Evolutionary conservation across 163 green algal species (phyloP), one percentile per base, ranked within the genome.

Genomic region (Chlorella variabilis): DNA sequence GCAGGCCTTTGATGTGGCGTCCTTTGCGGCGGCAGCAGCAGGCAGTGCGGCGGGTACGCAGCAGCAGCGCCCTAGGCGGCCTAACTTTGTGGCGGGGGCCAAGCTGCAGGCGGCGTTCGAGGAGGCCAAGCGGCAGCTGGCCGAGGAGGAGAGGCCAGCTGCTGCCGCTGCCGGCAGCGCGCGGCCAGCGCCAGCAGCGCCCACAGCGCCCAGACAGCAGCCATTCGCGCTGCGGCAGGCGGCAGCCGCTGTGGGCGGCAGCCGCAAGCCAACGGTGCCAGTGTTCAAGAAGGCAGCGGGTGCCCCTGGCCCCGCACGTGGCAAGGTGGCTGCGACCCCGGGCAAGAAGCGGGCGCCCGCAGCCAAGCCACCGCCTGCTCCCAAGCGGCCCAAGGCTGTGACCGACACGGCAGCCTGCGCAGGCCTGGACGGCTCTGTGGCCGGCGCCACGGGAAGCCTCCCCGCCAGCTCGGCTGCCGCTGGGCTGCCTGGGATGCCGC

Each of bases 371-470:
- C 33, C 56, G 27, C 36, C 66, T 1, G 79, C 69, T 8, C 34
- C 29, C 39, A 78, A 84, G 73, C 36, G 67, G 38, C 51, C 80
- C 21, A 77, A 75, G 62, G 65, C 75, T 61, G 41, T 54, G 41
- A 38, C 71, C 13, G 42, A 41, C 56, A n/a, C 75, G 42, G 49
- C 56, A 27, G 41, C 81, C 5, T 65, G 71, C 18, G 4, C 23
- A 27, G 33, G 66, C 39, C 11, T 63, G 42, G 76, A 62, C 41
- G 65, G 49, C 65, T 42, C 29, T 20, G 33, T 15, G 17, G 58
- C 58, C 58, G 25, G 11, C 9, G 63, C 29, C 33, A 71, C 41
- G 31, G n/a, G 18, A 11, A 54, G 45, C 45, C 15, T 11, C 45
- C 45, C 54, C 23, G 20, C 18, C 20, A 63, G 54, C 54, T 15